These are phyloP conservation scores for Hypoxylon sp. DNA, from an alignment of 2,329 filamentous ascomycete species.

Conservation along the genomic window DNA sequence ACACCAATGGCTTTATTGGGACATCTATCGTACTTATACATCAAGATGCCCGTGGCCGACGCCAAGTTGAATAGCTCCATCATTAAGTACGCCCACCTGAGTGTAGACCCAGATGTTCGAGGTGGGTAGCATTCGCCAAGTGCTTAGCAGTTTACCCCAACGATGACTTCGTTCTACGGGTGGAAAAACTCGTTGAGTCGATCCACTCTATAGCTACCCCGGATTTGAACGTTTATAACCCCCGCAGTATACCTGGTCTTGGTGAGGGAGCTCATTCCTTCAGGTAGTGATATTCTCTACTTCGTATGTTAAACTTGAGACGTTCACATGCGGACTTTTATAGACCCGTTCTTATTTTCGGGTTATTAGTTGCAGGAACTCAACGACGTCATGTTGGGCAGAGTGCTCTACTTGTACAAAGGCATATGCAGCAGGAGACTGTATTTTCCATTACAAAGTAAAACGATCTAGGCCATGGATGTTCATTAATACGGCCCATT, in stretches of 20 bases:
- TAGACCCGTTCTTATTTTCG: too few species aligned
- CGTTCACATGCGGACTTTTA: not conserved
- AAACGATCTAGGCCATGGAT: too few species aligned
- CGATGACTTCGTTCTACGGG: slow-evolving; percentile 11
- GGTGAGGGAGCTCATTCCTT: not conserved
- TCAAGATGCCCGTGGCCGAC: not conserved
- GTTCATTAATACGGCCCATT: too few species aligned
- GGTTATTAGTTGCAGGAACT: too few species aligned
- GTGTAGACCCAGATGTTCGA: not conserved
- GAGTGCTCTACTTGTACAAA: too few species aligned
- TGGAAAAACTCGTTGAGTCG: slow-evolving; percentile 23
- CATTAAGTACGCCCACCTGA: not conserved
- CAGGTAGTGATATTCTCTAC: not conserved
- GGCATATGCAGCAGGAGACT: too few species aligned
- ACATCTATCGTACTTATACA: slow-evolving; percentile 8
- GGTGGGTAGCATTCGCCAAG: slow-evolving; percentile 30
- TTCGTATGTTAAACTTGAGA: not conserved
- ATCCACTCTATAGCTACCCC: slow-evolving; percentile 14
- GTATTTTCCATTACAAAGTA: too few species aligned
- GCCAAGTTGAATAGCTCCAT: not conserved
- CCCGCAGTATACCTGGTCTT: slow-evolving; percentile 1
- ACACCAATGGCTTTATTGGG: not conserved
- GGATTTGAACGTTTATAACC: not conserved
- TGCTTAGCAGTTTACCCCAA: slow-evolving; percentile 27
- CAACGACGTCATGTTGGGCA: too few species aligned